Conservation (phyloP, 2,329 filamentous ascomycete species). For the Sclerotinia trifoliorum region DNA sequence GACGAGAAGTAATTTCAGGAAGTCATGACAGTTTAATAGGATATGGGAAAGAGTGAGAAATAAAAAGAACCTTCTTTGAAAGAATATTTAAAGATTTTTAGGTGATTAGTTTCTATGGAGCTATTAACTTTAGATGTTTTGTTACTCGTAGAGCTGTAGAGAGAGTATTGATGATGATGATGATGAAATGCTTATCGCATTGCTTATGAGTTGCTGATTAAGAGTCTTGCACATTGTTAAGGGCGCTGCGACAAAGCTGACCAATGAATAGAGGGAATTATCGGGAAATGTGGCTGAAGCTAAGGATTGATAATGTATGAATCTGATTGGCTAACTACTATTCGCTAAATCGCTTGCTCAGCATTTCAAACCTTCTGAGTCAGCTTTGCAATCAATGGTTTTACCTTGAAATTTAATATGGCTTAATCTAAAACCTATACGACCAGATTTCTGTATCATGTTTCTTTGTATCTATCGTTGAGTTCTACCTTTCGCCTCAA, state of each 20-base stretch:
- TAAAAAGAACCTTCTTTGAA: conserved; percentile 7
- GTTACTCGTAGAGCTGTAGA: no score
- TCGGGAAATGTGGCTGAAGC: not conserved
- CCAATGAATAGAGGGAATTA: not conserved
- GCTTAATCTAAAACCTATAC: no score
- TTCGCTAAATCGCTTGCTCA: not conserved
- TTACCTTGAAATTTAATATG: no score
- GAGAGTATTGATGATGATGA: not conserved
- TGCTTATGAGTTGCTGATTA: conserved; percentile 22
- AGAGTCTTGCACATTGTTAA: not conserved
- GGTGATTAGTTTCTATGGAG: not conserved
- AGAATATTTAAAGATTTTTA: not conserved
- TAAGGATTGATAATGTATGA: no score
- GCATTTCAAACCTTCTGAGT: not conserved
- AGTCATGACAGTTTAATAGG: not conserved
- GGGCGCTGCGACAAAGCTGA: not conserved
- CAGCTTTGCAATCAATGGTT: not conserved
- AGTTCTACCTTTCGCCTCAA: no score
- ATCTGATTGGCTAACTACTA: not conserved
- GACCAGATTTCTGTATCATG: no score
- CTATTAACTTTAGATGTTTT: not conserved
- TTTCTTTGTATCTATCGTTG: no score
- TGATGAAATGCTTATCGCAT: conserved; percentile 22
- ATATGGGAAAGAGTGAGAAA: not conserved
- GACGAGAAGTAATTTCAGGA: conserved; percentile 35